A percentile compares a stretch with the other conserved stretches of the same genome.
phyloP scores from a whole-genome alignment of 2,329 filamentous ascomycete genomes.

The Onygenales sp. region DNA sequence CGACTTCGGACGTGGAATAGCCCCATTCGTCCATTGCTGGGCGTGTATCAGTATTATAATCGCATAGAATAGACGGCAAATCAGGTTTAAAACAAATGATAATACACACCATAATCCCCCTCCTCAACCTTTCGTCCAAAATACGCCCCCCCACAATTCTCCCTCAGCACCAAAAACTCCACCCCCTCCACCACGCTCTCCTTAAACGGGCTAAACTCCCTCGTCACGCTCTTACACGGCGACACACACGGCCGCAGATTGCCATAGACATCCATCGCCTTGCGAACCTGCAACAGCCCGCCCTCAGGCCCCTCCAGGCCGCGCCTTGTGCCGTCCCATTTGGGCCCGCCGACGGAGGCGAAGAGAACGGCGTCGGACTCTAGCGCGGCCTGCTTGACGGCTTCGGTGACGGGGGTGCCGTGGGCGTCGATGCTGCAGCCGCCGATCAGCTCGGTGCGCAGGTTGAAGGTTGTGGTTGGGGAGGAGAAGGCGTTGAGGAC shows the following conservation, averaged over 20 bases:
- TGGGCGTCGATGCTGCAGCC: conserved; percentile 77
- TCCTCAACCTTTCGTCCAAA: conserved; percentile 32
- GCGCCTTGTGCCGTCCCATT: conserved; percentile 64
- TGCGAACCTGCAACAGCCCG: conserved; percentile 74
- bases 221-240: conserved; percentile 59
- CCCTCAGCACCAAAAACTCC: conserved; percentile 57
- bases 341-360: conserved; percentile 78
- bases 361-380: conserved; percentile 76
- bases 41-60: conserved; percentile 31
- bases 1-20: conserved; percentile 72
- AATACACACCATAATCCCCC: conserved; percentile 22
- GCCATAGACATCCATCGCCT: conserved; percentile 79
- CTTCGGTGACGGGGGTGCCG: conserved; percentile 65
- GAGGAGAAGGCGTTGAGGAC: conserved; percentile 65
- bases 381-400: conserved; percentile 69
- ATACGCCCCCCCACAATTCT: conserved; percentile 36
- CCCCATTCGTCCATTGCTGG: conserved; percentile 63
- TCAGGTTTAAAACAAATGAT: conserved; percentile 39
- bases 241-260: conserved; percentile 72
- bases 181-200: conserved; percentile 69
- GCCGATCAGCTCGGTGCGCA: conserved; percentile 74
- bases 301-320: conserved; percentile 77
- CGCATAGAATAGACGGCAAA: not conserved
- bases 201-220: conserved; percentile 74
- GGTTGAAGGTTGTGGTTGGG: conserved; percentile 62